Conservation (phyloP, 305 asterid species). For the Fraxinus latifolia region DNA sequence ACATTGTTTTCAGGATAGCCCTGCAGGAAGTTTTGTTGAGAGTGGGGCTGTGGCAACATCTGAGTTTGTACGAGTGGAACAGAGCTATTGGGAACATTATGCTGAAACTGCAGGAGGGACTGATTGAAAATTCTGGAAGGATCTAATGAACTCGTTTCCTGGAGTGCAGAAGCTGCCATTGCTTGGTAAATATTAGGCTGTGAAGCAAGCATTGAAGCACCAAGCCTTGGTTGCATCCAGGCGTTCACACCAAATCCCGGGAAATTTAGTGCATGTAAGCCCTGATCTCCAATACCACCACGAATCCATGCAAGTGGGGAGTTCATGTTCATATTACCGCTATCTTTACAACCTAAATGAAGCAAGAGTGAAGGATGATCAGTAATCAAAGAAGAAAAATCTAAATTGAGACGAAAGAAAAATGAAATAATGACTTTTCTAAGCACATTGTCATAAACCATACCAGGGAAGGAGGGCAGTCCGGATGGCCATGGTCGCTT, state of each 20-base stretch:
- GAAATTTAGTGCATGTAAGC: constrained; percentile 59
- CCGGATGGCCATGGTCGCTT: constrained; percentile 97
- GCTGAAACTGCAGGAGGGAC: constrained; percentile 65
- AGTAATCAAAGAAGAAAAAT: neutral
- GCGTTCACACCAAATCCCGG: constrained; percentile 62
- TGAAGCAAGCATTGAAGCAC: constrained; percentile 54
- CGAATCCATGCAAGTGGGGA: constrained; percentile 76
- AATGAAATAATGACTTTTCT: neutral
- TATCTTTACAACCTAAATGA: constrained; percentile 52
- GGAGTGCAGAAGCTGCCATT: constrained; percentile 62
- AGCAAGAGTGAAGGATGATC: neutral
- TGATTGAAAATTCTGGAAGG: constrained; percentile 57
- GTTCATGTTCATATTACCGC: constrained; percentile 53
- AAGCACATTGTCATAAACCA: constrained; percentile 19
- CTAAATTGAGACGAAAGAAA: neutral
- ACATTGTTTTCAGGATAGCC: constrained; percentile 52
- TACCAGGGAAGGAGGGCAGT: constrained; percentile 73
- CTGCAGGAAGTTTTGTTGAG: constrained; percentile 54
- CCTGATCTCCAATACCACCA: constrained; percentile 63
- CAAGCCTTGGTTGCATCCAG: constrained; percentile 86
- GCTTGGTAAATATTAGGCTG: constrained; percentile 82
- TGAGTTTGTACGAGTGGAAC: constrained; percentile 55
- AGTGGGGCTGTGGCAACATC: constrained; percentile 58
- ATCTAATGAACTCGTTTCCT: constrained; percentile 53
- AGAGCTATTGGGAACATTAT: constrained; percentile 48